Evolutionary conservation across 1,284 basidiomycete species (phyloP).

Genomic region (Pseudomicrostroma phylloplanum): DNA sequence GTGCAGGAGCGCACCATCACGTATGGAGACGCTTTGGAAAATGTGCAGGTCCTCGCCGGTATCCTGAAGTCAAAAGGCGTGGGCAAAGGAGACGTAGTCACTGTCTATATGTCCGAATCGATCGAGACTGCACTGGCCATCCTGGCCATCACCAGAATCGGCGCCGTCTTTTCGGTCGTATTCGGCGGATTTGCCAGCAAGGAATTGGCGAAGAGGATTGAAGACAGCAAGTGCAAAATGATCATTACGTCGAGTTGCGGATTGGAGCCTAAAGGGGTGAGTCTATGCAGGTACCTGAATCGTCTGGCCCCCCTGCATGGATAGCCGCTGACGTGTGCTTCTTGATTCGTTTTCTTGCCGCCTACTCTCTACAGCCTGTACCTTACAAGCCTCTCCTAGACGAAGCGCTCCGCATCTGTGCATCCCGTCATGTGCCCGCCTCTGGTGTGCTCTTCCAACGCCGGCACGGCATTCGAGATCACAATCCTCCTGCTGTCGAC

Average conservation of each 20-base stretch:
- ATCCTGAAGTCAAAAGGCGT: conserved; percentile 35
- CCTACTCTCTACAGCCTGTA: conserved; percentile 12
- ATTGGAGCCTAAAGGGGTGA: conserved; percentile 36
- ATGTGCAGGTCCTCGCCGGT: conserved; percentile 39
- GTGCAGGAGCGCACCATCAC: conserved; percentile 26
- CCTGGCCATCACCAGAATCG: conserved; percentile 44
- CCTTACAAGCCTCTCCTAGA: conserved; percentile 45
- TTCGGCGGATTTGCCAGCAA: conserved; percentile 46
- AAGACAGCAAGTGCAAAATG: conserved; percentile 35
- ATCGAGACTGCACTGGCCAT: conserved; percentile 43
- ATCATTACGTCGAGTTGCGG: conserved; percentile 42
- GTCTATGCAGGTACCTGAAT: background rate
- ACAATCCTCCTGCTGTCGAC: conserved; percentile 18
- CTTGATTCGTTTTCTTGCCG: too few species aligned
- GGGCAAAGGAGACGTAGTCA: conserved; percentile 34
- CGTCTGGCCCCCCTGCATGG: too few species aligned
- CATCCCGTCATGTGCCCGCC: conserved; percentile 31
- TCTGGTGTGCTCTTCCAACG: conserved; percentile 30
- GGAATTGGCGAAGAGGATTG: conserved; percentile 43
- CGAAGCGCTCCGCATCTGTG: conserved; percentile 23
- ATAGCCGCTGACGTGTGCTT: too few species aligned
- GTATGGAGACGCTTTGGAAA: conserved; percentile 34
- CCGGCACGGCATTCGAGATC: conserved; percentile 33
- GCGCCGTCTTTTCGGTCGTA: conserved; percentile 47
- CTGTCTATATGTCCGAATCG: conserved; percentile 49